Conservation (phyloP, 164 flowering plant species). For the Houttuynia cordata region DNA sequence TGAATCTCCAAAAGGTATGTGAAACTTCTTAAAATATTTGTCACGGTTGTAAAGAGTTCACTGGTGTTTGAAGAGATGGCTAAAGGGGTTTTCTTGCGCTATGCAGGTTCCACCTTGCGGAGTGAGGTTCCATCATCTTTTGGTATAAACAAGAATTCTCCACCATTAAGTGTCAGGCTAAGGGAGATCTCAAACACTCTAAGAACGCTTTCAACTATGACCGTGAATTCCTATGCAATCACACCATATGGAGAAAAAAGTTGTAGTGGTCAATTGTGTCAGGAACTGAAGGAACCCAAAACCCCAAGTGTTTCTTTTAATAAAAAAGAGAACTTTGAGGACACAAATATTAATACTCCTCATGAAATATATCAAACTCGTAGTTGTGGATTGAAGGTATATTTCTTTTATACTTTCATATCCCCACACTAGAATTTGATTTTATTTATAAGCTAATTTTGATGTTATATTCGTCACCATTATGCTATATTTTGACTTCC, state of each 20-base stretch:
- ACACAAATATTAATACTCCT: slow-evolving; percentile 19
- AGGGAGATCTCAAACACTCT: slow-evolving; percentile 36
- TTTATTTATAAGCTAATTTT: not conserved
- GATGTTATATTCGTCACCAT: not conserved
- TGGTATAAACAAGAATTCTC: slow-evolving; percentile 22
- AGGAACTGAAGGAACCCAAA: slow-evolving; percentile 5
- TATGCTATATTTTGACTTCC: not conserved
- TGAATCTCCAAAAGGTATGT: not conserved
- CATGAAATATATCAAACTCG: slow-evolving; percentile 20
- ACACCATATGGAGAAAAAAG: slow-evolving; percentile 8
- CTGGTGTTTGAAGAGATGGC: not conserved
- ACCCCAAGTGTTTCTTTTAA: slow-evolving; percentile 23
- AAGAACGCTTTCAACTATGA: slow-evolving; percentile 22
- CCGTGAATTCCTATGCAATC: slow-evolving; percentile 20
- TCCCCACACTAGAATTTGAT: not conserved
- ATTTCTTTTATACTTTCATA: no score
- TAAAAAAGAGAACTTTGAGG: slow-evolving; percentile 15
- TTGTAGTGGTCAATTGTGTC: not conserved
- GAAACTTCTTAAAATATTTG: not conserved
- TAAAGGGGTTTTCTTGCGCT: not conserved
- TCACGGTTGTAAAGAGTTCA: not conserved
- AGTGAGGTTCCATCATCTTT: slow-evolving; percentile 3
- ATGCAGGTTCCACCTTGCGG: not conserved
- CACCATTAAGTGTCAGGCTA: slow-evolving; percentile 42
- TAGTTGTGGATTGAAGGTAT: slow-evolving; percentile 48